phyloP scores from a whole-genome alignment of 1,284 basidiomycete species.

The Amylostereum areolatum region DNA sequence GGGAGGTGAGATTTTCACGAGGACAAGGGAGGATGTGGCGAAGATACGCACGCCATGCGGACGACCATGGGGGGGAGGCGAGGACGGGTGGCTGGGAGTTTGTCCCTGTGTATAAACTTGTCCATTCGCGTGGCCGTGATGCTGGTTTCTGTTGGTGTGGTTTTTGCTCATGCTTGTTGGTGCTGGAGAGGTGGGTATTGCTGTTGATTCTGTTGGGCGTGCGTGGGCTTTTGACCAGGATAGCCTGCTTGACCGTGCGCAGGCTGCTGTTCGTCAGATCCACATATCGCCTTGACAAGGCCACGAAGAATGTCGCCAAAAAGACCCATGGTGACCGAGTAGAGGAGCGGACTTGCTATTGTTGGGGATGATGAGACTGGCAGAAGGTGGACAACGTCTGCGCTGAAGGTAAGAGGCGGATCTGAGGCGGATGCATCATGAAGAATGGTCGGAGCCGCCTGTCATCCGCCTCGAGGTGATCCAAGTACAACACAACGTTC shows the following conservation, averaged over 20 bases:
- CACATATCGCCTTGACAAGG: slow-evolving; percentile 20
- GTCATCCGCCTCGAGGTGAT: too few species aligned
- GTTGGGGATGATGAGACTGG: background rate
- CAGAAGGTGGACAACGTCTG: background rate
- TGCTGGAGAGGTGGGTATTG: slow-evolving; percentile 7
- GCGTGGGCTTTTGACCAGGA: slow-evolving; percentile 11
- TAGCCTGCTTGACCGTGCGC: slow-evolving; percentile 3
- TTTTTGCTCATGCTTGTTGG: slow-evolving; percentile 7
- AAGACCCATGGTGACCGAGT: slow-evolving; percentile 15
- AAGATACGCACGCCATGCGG: slow-evolving; percentile 3
- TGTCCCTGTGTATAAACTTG: background rate
- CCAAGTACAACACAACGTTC: too few species aligned
- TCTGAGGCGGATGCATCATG: too few species aligned
- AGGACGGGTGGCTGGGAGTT: too few species aligned
- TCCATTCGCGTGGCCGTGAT: background rate
- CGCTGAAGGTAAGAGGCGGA: background rate
- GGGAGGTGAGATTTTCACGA: background rate
- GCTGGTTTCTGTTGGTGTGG: slow-evolving; percentile 9
- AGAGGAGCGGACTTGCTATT: background rate
- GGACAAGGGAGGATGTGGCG: background rate
- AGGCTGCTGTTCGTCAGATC: slow-evolving; percentile 11
- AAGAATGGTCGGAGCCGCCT: too few species aligned
- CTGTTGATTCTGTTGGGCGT: slow-evolving; percentile 9
- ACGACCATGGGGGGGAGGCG: slow-evolving; percentile 2
- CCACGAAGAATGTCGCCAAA: slow-evolving; percentile 14